A percentile compares a stretch with the other conserved stretches of the same genome.
These are phyloP conservation scores for Paecilomyces sp. DNA, from an alignment of 2,329 filamentous ascomycete genomes.

Conservation along the genomic window DNA sequence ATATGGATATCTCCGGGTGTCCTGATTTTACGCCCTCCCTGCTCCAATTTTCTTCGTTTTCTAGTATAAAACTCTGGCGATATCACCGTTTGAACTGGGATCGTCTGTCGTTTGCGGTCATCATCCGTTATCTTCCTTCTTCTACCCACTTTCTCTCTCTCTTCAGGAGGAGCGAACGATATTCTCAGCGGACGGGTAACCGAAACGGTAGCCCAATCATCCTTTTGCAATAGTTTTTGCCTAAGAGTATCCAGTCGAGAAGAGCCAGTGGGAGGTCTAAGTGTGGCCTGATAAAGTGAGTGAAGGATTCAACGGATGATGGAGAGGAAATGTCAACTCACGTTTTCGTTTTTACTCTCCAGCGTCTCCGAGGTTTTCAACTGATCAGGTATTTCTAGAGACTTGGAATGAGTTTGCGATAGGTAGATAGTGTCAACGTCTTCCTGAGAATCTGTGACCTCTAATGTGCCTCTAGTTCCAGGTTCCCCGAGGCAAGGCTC, in stretches of 20 bases:
- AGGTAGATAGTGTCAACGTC: not conserved
- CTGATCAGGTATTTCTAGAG: not conserved
- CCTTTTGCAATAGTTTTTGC: slow-evolving; percentile 23
- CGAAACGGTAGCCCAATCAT: slow-evolving; percentile 32
- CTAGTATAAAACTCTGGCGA: slow-evolving; percentile 2
- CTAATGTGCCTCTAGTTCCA: not conserved
- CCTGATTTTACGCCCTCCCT: not conserved
- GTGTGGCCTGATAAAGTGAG: not conserved
- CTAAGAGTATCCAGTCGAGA: slow-evolving; percentile 20
- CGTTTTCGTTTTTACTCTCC: not conserved
- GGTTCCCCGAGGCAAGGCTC: not conserved
- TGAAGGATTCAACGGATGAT: not conserved
- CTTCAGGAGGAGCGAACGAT: slow-evolving; percentile 19
- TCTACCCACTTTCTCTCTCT: slow-evolving; percentile 26
- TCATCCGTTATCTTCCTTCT: slow-evolving; percentile 24
- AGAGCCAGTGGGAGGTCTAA: not conserved
- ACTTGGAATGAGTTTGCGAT: not conserved
- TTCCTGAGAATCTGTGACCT: not conserved
- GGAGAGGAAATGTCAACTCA: not conserved
- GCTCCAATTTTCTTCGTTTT: slow-evolving; percentile 1
- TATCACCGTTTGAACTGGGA: not conserved
- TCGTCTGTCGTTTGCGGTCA: slow-evolving; percentile 19
- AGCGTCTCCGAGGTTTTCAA: not conserved
- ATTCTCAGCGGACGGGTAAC: slow-evolving; percentile 26
- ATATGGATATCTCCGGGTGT: slow-evolving; percentile 12